These are phyloP conservation scores for Tolypocladium pustulatum DNA, from an alignment of 2,329 filamentous ascomycete genomes.

Conservation along the genomic window DNA sequence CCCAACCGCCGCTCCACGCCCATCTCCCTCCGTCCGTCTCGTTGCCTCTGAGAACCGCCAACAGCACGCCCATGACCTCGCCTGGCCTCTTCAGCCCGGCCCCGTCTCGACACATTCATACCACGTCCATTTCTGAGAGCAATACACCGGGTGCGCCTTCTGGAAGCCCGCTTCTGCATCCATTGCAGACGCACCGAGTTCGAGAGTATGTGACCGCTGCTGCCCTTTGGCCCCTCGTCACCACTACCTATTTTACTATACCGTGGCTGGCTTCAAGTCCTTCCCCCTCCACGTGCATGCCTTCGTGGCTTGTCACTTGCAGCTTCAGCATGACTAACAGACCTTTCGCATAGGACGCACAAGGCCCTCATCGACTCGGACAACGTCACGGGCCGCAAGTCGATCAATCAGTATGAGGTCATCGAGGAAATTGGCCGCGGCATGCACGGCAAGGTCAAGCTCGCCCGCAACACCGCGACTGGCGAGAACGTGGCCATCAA, in stretches of 20 bases:
- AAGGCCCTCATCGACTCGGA: slow-evolving; percentile 87
- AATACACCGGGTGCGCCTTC: slow-evolving; percentile 38
- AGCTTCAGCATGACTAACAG: neutral
- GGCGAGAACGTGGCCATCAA: slow-evolving; percentile 88
- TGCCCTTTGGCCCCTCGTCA: neutral
- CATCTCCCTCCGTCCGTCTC: slow-evolving; percentile 25
- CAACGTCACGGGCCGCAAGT: slow-evolving; percentile 78
- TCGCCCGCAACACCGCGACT: slow-evolving; percentile 70
- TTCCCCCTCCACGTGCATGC: neutral
- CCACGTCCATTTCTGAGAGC: slow-evolving; percentile 39
- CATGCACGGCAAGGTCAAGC: slow-evolving; percentile 95
- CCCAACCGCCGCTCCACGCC: slow-evolving; percentile 15
- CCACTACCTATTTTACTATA: neutral
- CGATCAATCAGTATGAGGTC: slow-evolving; percentile 97
- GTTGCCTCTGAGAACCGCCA: slow-evolving; percentile 36
- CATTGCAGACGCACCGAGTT: slow-evolving; percentile 61
- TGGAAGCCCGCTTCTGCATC: slow-evolving; percentile 56
- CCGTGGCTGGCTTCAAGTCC: neutral
- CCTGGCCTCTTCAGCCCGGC: slow-evolving; percentile 51
- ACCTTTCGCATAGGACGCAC: slow-evolving; percentile 52
- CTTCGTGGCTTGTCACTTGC: neutral
- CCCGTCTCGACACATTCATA: slow-evolving; percentile 25
- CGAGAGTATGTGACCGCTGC: slow-evolving; percentile 52
- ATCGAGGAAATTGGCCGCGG: slow-evolving; percentile 93
- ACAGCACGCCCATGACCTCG: slow-evolving; percentile 49